A percentile compares a stretch with the other conserved stretches of the same genome.
phyloP scores from a whole-genome alignment of 2,329 filamentous ascomycete genomes.

The Rhynchosporium secalis region DNA sequence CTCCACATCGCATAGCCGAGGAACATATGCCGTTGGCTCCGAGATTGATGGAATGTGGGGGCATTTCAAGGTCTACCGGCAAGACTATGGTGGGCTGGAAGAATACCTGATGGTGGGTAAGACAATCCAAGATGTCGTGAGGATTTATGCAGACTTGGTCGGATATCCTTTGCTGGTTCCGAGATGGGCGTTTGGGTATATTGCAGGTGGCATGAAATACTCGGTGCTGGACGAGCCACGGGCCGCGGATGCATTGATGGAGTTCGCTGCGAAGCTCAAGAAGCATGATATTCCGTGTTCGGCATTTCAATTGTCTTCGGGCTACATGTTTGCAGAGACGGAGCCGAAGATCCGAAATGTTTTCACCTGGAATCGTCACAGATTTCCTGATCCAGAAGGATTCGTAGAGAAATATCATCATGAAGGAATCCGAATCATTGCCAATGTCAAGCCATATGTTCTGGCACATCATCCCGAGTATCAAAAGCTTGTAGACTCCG shows the following conservation, averaged over 20 bases:
- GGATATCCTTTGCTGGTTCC: constrained; percentile 69
- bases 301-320: constrained; percentile 46
- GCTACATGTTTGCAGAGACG: constrained; percentile 67
- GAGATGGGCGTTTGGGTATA: constrained; percentile 71
- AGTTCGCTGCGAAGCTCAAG: constrained; percentile 36
- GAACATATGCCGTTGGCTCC: constrained; percentile 65
- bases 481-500: constrained; percentile 54
- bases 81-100: constrained; percentile 71
- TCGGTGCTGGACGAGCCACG: constrained; percentile 57
- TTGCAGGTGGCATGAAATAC: constrained; percentile 67
- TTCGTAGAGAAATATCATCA: constrained; percentile 63
- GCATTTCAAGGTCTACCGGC: constrained; percentile 71
- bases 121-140: constrained; percentile 66
- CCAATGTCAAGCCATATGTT: constrained; percentile 74
- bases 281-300: constrained; percentile 55
- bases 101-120: constrained; percentile 68
- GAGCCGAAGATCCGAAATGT: constrained; percentile 71
- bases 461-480: constrained; percentile 68
- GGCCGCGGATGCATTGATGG: constrained; percentile 49
- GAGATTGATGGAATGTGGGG: constrained; percentile 79
- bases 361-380: constrained; percentile 69
- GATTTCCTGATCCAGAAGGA: constrained; percentile 66
- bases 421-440: constrained; percentile 65
- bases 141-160: constrained; percentile 64
- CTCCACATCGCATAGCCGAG: constrained; percentile 64